Conservation (phyloP, 2,329 filamentous ascomycete species). For the Fusarium beomiforme region DNA sequence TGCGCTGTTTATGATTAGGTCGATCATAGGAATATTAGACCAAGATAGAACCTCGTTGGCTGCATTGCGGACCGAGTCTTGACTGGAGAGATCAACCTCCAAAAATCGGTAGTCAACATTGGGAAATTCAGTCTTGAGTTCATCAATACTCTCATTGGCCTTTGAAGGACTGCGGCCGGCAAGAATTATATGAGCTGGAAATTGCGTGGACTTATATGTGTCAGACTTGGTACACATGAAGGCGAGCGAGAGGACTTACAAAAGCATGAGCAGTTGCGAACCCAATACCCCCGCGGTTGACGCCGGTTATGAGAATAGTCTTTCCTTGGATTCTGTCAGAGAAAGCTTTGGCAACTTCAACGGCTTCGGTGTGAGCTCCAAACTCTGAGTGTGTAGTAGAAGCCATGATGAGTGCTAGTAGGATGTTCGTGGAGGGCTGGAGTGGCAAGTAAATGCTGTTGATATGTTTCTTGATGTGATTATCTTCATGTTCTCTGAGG, state of each 20-base stretch:
- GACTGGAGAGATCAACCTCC: not conserved
- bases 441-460: not conserved
- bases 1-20: not conserved
- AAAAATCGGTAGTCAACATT: not conserved
- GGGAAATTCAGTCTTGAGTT: not conserved
- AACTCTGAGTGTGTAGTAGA: conserved; percentile 8
- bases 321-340: not conserved
- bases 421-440: rapidly evolving
- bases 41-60: not conserved
- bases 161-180: not conserved
- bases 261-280: conserved; percentile 1
- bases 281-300: not conserved
- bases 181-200: not conserved
- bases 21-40: not conserved
- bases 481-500: not conserved
- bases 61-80: not conserved
- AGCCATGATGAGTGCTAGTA: not conserved
- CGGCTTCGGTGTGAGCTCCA: not conserved
- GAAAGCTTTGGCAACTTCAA: not conserved
- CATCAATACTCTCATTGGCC: not conserved
- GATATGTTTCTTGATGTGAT: not conserved
- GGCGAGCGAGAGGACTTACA: rapidly evolving
- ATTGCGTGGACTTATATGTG: not conserved
- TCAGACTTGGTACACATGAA: not conserved
- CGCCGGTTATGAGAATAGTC: not conserved